Evolutionary conservation across 495 filamentous ascomycete genomes (phyloP).

Genomic region (Aspergillus avenaceus): DNA sequence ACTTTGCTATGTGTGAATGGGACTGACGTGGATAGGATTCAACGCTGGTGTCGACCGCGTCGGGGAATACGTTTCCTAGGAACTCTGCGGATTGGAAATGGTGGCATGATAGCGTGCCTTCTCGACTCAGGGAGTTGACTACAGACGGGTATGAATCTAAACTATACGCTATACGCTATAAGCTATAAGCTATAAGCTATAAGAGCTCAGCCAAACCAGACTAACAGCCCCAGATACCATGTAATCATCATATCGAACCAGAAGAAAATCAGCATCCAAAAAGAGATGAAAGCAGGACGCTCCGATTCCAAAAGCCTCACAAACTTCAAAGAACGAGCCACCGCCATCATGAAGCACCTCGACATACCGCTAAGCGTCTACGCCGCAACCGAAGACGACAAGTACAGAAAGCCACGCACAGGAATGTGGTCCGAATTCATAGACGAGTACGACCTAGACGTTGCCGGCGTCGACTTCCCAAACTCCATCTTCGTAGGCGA

Average conservation of each 20-base stretch:
- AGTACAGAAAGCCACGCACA: constrained; percentile 77
- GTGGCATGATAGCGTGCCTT: constrained; percentile 76
- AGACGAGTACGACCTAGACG: constrained; percentile 65
- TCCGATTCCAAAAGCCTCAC: constrained; percentile 57
- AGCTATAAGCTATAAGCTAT: too few species aligned
- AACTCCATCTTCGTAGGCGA: constrained; percentile 86
- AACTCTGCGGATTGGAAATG: constrained; percentile 85
- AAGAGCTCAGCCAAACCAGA: too few species aligned
- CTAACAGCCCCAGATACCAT: constrained; percentile 53
- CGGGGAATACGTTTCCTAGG: constrained; percentile 72
- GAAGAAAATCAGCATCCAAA: constrained; percentile 68
- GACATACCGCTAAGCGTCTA: constrained; percentile 77
- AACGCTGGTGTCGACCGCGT: constrained; percentile 74
- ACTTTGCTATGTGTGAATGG: not conserved
- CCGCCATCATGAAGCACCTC: constrained; percentile 63
- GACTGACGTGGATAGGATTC: constrained; percentile 59
- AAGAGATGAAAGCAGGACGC: constrained; percentile 66
- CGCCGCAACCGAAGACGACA: constrained; percentile 76
- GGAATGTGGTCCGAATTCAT: constrained; percentile 90
- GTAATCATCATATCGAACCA: constrained; percentile 87
- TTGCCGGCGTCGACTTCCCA: constrained; percentile 58
- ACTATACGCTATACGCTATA: too few species aligned
- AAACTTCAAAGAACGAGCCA: constrained; percentile 76
- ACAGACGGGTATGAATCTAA: constrained; percentile 57
- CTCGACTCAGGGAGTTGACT: constrained; percentile 58